These are phyloP conservation scores for Kuraishia hungarica DNA, from an alignment of 805 yeast species.

Conservation along the genomic window DNA sequence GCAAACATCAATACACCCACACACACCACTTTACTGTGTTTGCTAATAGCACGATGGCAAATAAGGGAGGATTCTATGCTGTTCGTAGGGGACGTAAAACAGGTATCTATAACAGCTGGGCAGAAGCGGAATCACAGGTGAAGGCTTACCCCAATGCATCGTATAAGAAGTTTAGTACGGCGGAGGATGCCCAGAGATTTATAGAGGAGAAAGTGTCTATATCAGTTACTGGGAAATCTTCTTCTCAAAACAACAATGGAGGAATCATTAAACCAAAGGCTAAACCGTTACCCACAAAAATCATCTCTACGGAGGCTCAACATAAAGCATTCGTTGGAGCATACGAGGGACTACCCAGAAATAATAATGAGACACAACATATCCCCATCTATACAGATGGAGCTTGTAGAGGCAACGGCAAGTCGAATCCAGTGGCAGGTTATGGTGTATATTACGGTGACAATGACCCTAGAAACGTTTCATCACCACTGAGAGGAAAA, in stretches of 20 bases:
- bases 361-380: background rate
- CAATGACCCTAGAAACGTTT: conserved; percentile 42
- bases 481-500: conserved; percentile 38
- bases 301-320: background rate
- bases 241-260: background rate
- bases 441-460: conserved; percentile 69
- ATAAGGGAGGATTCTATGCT: conserved; percentile 34
- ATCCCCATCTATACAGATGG: conserved; percentile 66
- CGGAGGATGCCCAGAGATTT: conserved; percentile 40
- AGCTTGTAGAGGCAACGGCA: conserved; percentile 57
- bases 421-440: conserved; percentile 40
- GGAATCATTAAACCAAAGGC: background rate
- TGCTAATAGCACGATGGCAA: conserved; percentile 1
- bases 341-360: background rate
- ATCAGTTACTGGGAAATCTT: conserved; percentile 9
- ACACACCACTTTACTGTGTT: background rate
- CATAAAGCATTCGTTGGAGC: background rate
- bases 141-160: conserved; percentile 47
- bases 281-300: background rate
- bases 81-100: conserved; percentile 41
- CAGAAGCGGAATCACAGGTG: conserved; percentile 41
- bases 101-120: conserved; percentile 62
- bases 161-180: conserved; percentile 45
- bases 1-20: no score
- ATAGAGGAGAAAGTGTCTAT: background rate